Percentiles rank a stretch among this genome's conserved stretches.
phyloP scores from a whole-genome alignment of 202 grass and related monocot genomes.

The Schoenoplectus triqueter region DNA sequence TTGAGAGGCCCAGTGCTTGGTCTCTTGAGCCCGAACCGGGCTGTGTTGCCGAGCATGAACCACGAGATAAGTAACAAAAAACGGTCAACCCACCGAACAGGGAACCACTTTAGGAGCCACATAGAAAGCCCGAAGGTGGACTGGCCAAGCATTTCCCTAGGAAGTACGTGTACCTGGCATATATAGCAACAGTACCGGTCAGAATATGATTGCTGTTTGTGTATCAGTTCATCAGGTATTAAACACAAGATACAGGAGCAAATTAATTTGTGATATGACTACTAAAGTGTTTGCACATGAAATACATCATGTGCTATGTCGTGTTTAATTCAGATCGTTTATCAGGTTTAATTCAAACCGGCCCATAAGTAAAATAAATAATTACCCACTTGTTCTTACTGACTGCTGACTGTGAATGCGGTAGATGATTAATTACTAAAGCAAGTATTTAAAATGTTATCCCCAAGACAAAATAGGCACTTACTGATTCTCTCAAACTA shows the following conservation, averaged over 20 bases:
- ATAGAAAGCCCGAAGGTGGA: slow-evolving; percentile 91
- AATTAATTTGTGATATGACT: too few species aligned
- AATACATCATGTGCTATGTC: too few species aligned
- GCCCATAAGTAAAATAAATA: neutral
- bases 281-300: too few species aligned
- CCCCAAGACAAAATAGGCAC: neutral
- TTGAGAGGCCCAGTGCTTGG: slow-evolving; percentile 78
- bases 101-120: slow-evolving; percentile 86
- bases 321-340: neutral
- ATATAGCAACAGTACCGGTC: slow-evolving; percentile 40
- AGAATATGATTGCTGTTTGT: slow-evolving; percentile 39
- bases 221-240: too few species aligned
- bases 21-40: slow-evolving; percentile 69
- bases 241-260: too few species aligned
- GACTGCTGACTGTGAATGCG: neutral
- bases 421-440: slow-evolving; percentile 24
- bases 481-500: slow-evolving; percentile 10
- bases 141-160: slow-evolving; percentile 85
- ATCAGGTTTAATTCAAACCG: neutral
- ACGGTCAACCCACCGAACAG: slow-evolving; percentile 68
- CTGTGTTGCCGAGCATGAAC: slow-evolving; percentile 75
- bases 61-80: slow-evolving; percentile 64
- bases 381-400: neutral
- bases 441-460: slow-evolving; percentile 21
- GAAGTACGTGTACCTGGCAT: slow-evolving; percentile 93